phyloP scores from a whole-genome alignment of 2,329 filamentous ascomycete genomes.

The Beauveria scarabaeidicola region DNA sequence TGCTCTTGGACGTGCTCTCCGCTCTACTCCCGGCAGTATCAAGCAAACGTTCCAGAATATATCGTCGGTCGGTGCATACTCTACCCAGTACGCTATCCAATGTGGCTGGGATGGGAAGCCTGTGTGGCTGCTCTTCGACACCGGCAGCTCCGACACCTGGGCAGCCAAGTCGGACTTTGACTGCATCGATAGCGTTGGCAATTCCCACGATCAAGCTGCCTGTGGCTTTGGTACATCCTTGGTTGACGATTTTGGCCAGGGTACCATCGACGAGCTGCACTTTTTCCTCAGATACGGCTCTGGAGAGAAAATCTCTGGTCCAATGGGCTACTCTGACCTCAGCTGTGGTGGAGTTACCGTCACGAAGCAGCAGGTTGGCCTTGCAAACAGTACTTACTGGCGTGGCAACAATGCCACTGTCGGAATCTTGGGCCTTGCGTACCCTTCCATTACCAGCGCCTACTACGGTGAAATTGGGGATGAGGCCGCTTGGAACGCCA shows the following conservation, averaged over 20 bases:
- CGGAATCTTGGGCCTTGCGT: slow-evolving; percentile 43
- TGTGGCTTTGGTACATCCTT: slow-evolving; percentile 35
- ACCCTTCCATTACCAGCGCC: slow-evolving; percentile 40
- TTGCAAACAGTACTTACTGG: slow-evolving; percentile 43
- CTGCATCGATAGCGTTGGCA: slow-evolving; percentile 31
- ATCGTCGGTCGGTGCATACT: slow-evolving; percentile 28
- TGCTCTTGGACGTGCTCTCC: slow-evolving; percentile 19
- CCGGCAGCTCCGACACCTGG: slow-evolving; percentile 46
- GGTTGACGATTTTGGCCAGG: slow-evolving; percentile 32
- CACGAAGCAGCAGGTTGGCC: slow-evolving; percentile 36
- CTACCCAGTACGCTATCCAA: slow-evolving; percentile 34
- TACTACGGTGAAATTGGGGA: slow-evolving; percentile 32
- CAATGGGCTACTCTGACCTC: slow-evolving; percentile 39
- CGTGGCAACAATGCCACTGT: slow-evolving; percentile 43
- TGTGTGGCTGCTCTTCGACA: slow-evolving; percentile 39
- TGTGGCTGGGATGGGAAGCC: slow-evolving; percentile 31
- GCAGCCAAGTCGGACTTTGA: slow-evolving; percentile 31
- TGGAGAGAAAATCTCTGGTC: slow-evolving; percentile 39
- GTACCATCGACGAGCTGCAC: slow-evolving; percentile 32
- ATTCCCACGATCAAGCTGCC: slow-evolving; percentile 20
- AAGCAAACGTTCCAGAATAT: slow-evolving; percentile 28
- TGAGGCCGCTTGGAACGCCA: slow-evolving; percentile 29
- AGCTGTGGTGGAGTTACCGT: slow-evolving; percentile 37
- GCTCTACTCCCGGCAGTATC: slow-evolving; percentile 13
- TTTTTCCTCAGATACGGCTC: slow-evolving; percentile 40